Percentiles rank a stretch among this genome's conserved stretches.
These are phyloP conservation scores for Tricholoma terreum DNA, from an alignment of 768 basidiomycete genomes.

Conservation along the genomic window DNA sequence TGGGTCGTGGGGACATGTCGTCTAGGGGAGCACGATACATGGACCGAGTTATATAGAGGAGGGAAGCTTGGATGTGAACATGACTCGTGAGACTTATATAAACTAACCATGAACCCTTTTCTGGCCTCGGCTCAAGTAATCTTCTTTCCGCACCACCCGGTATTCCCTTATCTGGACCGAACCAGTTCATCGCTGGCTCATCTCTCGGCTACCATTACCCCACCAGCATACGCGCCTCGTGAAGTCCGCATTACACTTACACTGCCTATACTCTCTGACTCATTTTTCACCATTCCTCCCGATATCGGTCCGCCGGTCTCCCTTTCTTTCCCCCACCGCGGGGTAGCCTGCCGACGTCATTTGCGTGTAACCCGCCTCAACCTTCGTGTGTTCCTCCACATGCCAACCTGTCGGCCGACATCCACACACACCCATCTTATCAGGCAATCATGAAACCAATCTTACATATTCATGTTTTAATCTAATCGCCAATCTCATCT, in stretches of 20 bases:
- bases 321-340: not conserved
- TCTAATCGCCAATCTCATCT: not conserved
- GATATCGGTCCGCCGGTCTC: not conserved
- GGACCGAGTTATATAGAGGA: slow-evolving; percentile 3
- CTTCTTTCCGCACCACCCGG: slow-evolving; percentile 11
- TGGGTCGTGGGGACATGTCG: slow-evolving; percentile 12
- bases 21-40: slow-evolving; percentile 1
- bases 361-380: too few species aligned
- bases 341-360: not conserved
- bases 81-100: slow-evolving; percentile 8
- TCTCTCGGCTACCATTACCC: too few species aligned
- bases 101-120: not conserved
- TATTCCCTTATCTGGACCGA: slow-evolving; percentile 8
- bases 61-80: not conserved
- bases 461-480: too few species aligned
- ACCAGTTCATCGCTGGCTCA: slow-evolving; percentile 8
- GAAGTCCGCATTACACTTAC: slow-evolving; percentile 7
- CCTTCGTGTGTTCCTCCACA: too few species aligned
- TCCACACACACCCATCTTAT: not conserved
- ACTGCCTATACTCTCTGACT: not conserved
- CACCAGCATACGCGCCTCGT: too few species aligned
- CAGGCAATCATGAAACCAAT: too few species aligned
- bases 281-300: not conserved
- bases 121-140: slow-evolving; percentile 9
- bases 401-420: not conserved